Evolutionary conservation across 2,329 filamentous ascomycete species (phyloP), one percentile per base, ranked within the genome.

Genomic region (Furcasterigmium furcatum): DNA sequence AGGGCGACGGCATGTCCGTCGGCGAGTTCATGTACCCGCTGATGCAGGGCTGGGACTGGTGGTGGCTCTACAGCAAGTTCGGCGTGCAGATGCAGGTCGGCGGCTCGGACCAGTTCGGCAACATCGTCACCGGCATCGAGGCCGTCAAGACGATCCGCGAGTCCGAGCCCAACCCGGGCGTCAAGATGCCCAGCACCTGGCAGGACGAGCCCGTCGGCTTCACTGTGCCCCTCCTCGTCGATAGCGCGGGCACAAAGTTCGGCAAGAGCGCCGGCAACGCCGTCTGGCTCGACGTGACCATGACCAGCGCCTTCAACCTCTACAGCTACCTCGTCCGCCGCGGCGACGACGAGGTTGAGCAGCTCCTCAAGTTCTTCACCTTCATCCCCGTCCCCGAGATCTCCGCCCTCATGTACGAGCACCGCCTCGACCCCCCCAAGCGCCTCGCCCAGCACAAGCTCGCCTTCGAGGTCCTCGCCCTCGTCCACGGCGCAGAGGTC

Each of bases 31-130:
- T 84, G 35, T 99, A 99, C 60, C 94, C 95, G 1, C 70, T 99
- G 14, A 81, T 97, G 57, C 94, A 99, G 63, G 91, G 87, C 19
- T 97, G 91, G 87, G 94, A 99, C 64, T 99, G 91, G 81, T 97
- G 89, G 88, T 77, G 88, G 55, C 78, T 97, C 70, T 95, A 88
- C 66, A 64, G 57, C 50, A 76, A 80, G 39, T 74, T 76, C 20
- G 78, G 78, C 40, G 76, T 91, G 9, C 85, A 91, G 60, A 79
- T 97, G 62, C 91, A 99, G 67, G 88, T 99, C 43, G 94, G 94
- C 47, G 94, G 94, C 32, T 91, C 91, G 7, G 94, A 99, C 62
- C 94, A 99, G 68, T 97, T 86, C 62, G 94, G 94, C 51, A 99
- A 99, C 67, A 97, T 99, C 53, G 79, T 95, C 22, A 84, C 91